Conservation (phyloP, 83 land plant genomes). For the Thuja plicata region DNA sequence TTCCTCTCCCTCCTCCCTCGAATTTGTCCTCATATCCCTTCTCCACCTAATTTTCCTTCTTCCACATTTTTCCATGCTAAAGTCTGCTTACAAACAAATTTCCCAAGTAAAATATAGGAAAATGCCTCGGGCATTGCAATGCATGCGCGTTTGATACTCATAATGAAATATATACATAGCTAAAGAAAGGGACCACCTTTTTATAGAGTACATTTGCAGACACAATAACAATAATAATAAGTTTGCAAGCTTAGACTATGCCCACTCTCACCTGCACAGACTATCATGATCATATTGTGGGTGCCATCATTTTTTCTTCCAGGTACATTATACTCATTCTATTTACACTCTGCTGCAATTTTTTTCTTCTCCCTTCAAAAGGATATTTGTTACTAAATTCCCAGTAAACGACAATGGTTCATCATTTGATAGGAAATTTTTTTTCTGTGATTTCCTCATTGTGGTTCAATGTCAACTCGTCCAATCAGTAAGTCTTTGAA, state of each 20-base stretch:
- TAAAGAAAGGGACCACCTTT: background rate
- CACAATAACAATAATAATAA: background rate
- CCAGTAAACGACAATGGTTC: background rate
- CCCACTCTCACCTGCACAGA: constrained; percentile 10
- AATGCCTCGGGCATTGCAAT: constrained; percentile 1
- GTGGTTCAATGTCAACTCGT: constrained; percentile 9
- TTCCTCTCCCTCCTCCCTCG: background rate
- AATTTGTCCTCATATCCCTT: background rate
- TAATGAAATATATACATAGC: background rate
- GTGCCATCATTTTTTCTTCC: constrained; percentile 17
- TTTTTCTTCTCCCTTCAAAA: background rate
- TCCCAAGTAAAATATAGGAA: background rate
- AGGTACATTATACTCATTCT: constrained; percentile 3
- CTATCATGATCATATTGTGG: constrained; percentile 8
- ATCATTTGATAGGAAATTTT: background rate
- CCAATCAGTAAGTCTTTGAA: constrained; percentile 1
- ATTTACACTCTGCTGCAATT: constrained; percentile 11
- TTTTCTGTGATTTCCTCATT: background rate
- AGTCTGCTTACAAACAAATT: background rate
- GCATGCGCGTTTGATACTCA: constrained; percentile 6
- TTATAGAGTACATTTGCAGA: background rate
- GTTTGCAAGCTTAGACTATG: constrained; percentile 6
- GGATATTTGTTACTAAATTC: background rate
- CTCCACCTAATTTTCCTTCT: background rate
- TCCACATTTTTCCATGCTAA: background rate